Evolutionary conservation across 768 basidiomycete genomes (phyloP).

Genomic region (Suillus hirtellus): DNA sequence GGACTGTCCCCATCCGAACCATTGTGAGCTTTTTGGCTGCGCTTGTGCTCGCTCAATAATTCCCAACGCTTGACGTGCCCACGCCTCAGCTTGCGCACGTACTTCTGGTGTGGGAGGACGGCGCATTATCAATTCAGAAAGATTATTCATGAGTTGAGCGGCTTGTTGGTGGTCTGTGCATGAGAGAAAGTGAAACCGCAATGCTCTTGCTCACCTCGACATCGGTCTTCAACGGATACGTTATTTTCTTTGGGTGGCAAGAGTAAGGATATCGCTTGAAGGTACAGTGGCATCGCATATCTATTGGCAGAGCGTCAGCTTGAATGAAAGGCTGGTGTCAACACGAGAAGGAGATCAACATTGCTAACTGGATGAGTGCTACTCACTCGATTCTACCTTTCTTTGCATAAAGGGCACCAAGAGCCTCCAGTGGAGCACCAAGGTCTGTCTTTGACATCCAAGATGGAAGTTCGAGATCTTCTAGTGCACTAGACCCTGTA

Average conservation of each 20-base stretch:
- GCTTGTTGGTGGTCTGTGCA: conserved; percentile 24
- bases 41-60: conserved; percentile 31
- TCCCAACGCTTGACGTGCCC: conserved; percentile 54
- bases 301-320: conserved; percentile 32
- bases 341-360: background rate
- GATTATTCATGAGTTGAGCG: conserved; percentile 50
- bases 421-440: conserved; percentile 66
- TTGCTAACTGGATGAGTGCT: background rate
- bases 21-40: conserved; percentile 12
- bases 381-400: conserved; percentile 49
- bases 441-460: conserved; percentile 65
- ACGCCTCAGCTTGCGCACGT: conserved; percentile 53
- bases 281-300: conserved; percentile 63
- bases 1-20: conserved; percentile 18
- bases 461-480: conserved; percentile 55
- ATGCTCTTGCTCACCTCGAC: conserved; percentile 48
- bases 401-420: conserved; percentile 61
- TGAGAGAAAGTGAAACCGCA: background rate
- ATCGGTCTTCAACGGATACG: conserved; percentile 48
- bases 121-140: conserved; percentile 44
- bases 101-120: conserved; percentile 36
- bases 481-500: conserved; percentile 34
- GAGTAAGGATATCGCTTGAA: conserved; percentile 63
- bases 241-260: conserved; percentile 41
- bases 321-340: background rate